These are phyloP conservation scores for Talaromyces amestolkiae DNA, from an alignment of 2,329 filamentous ascomycete species.

Conservation along the genomic window DNA sequence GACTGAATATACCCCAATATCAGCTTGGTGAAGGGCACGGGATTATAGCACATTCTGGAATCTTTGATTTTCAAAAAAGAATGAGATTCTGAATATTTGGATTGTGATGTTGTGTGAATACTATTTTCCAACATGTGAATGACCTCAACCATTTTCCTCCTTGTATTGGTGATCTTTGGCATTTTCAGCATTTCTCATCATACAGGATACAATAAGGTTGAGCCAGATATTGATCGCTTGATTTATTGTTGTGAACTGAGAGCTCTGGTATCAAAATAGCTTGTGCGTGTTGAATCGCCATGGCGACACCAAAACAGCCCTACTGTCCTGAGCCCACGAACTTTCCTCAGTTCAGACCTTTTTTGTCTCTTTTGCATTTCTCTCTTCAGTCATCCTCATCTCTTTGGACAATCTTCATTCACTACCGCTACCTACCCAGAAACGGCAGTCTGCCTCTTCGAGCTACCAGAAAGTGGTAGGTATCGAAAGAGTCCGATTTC, in stretches of 20 bases:
- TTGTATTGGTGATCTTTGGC: too few relatives aligned
- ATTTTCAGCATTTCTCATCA: too few relatives aligned
- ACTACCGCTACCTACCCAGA: not conserved
- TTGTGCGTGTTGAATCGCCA: not conserved
- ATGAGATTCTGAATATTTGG: too few relatives aligned
- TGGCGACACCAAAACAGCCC: not conserved
- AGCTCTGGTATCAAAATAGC: not conserved
- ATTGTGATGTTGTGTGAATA: too few relatives aligned
- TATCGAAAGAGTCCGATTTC: not conserved
- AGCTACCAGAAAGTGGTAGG: not conserved
- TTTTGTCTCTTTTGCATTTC: too few relatives aligned
- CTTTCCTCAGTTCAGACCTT: not conserved
- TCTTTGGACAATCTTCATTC: not conserved
- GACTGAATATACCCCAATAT: too few relatives aligned
- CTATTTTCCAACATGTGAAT: too few relatives aligned
- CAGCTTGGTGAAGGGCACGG: too few relatives aligned
- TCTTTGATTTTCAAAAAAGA: too few relatives aligned
- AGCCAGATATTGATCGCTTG: not conserved
- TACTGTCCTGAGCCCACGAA: not conserved
- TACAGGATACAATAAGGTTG: not conserved
- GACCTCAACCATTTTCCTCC: too few relatives aligned
- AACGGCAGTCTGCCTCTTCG: not conserved
- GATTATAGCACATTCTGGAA: too few relatives aligned
- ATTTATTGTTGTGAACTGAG: not conserved
- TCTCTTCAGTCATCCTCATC: not conserved